Conservation (phyloP, 2,329 filamentous ascomycete genomes). For the Exophiala sp. region DNA sequence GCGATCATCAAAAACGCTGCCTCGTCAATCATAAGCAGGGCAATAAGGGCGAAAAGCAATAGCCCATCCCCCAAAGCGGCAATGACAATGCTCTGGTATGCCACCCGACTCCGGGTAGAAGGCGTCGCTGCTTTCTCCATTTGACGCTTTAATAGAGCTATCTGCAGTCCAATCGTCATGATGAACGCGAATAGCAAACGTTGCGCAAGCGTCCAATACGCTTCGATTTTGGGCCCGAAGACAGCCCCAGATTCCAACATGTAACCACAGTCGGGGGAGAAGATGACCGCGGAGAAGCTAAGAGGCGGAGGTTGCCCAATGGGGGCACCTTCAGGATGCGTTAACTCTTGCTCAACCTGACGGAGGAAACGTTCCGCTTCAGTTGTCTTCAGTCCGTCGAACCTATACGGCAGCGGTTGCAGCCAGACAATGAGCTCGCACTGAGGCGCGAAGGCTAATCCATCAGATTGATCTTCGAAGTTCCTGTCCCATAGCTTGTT, state of each 20-base stretch:
- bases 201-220: slow-evolving; percentile 38
- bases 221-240: slow-evolving; percentile 52
- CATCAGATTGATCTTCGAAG: slow-evolving; percentile 52
- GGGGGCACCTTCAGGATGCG: slow-evolving; percentile 53
- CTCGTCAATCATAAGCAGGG: slow-evolving; percentile 51
- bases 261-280: slow-evolving; percentile 63
- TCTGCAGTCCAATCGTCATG: slow-evolving; percentile 49
- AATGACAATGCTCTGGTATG: slow-evolving; percentile 58
- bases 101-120: slow-evolving; percentile 58
- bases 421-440: slow-evolving; percentile 88
- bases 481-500: slow-evolving; percentile 46
- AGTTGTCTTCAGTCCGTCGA: slow-evolving; percentile 22
- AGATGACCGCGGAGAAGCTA: slow-evolving; percentile 55
- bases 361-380: slow-evolving; percentile 38
- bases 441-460: slow-evolving; percentile 53
- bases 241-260: slow-evolving; percentile 52
- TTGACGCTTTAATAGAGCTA: slow-evolving; percentile 54
- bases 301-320: slow-evolving; percentile 48
- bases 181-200: slow-evolving; percentile 49
- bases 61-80: slow-evolving; percentile 58
- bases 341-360: slow-evolving; percentile 54
- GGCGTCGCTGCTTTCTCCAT: slow-evolving; percentile 61
- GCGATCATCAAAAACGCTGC: slow-evolving; percentile 52
- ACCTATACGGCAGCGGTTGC: slow-evolving; percentile 51
- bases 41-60: slow-evolving; percentile 48